Conservation (phyloP, 139 green algal species). For the Chlorella sp. region DNA sequence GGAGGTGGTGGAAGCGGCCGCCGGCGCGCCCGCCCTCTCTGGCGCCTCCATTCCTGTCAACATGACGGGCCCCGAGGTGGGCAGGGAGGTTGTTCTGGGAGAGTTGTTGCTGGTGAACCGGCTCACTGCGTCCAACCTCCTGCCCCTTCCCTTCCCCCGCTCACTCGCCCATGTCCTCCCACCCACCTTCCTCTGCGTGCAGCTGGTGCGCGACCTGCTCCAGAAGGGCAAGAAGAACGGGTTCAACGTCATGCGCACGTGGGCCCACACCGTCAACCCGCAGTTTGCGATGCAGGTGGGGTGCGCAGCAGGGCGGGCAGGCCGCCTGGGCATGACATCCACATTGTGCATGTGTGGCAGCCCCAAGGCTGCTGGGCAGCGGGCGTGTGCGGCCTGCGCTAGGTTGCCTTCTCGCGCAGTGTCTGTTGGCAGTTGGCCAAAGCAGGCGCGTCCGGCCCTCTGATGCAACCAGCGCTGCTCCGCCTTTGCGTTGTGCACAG, state of each 20-base stretch:
- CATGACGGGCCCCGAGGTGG: slow-evolving; percentile 40
- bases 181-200: neutral
- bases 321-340: neutral
- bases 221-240: slow-evolving; percentile 22
- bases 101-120: too few relatives aligned
- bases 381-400: too few relatives aligned
- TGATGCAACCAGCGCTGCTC: too few relatives aligned
- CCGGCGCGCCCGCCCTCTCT: slow-evolving; percentile 55
- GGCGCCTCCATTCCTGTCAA: slow-evolving; percentile 52
- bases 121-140: neutral
- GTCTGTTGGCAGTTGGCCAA: too few relatives aligned
- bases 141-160: neutral
- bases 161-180: neutral
- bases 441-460: too few relatives aligned
- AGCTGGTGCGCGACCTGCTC: slow-evolving; percentile 54
- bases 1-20: slow-evolving; percentile 66
- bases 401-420: too few relatives aligned
- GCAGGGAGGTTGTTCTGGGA: too few relatives aligned
- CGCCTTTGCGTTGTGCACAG: slow-evolving; percentile 15
- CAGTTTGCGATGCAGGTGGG: slow-evolving; percentile 40
- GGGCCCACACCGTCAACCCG: slow-evolving; percentile 43
- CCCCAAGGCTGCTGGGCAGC: neutral
- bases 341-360: neutral
- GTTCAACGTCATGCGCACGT: slow-evolving; percentile 61
- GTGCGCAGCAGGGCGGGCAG: neutral